These are phyloP conservation scores for Eimeria brunetti DNA, from an alignment of 169 alveolate genomes.

Conservation along the genomic window DNA sequence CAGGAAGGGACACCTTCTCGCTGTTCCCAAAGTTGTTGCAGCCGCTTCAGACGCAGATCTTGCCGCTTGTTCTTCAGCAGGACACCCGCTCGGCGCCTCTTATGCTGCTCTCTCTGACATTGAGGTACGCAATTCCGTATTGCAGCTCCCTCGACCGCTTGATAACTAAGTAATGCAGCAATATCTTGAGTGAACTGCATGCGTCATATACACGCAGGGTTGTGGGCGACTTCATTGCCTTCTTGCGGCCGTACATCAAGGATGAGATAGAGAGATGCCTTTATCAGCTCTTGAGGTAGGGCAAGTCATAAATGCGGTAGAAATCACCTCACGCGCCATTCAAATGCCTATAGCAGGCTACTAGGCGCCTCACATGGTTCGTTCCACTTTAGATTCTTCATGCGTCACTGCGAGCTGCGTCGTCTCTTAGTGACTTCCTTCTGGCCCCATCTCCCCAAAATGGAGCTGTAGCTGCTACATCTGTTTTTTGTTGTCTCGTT, in stretches of 20 bases:
- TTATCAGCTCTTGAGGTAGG: slow-evolving; percentile 40
- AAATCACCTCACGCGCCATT: not conserved
- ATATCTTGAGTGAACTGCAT: not conserved
- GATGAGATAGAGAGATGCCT: slow-evolving; percentile 58
- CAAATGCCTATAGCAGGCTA: not conserved
- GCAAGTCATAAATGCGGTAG: not conserved
- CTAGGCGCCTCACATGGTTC: not conserved
- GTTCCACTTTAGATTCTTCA: not conserved
- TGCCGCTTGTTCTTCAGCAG: slow-evolving; percentile 62
- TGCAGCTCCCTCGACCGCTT: not conserved
- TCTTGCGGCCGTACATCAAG: slow-evolving; percentile 32
- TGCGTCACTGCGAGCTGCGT: not conserved
- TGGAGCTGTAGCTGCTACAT: not conserved
- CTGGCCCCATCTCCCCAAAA: not conserved
- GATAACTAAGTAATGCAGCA: not conserved
- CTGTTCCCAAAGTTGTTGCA: slow-evolving; percentile 32
- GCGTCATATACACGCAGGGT: slow-evolving; percentile 24
- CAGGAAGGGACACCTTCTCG: slow-evolving; percentile 30
- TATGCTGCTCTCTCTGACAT: slow-evolving; percentile 38
- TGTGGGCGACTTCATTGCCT: slow-evolving; percentile 59
- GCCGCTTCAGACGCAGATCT: slow-evolving; percentile 36
- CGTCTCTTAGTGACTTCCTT: not conserved
- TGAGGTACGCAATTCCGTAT: not conserved
- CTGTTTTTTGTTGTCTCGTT: not conserved
- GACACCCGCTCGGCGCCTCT: slow-evolving; percentile 65